These are phyloP conservation scores for Inonotus hispidus DNA, from an alignment of 1,284 basidiomycete genomes.

Conservation along the genomic window DNA sequence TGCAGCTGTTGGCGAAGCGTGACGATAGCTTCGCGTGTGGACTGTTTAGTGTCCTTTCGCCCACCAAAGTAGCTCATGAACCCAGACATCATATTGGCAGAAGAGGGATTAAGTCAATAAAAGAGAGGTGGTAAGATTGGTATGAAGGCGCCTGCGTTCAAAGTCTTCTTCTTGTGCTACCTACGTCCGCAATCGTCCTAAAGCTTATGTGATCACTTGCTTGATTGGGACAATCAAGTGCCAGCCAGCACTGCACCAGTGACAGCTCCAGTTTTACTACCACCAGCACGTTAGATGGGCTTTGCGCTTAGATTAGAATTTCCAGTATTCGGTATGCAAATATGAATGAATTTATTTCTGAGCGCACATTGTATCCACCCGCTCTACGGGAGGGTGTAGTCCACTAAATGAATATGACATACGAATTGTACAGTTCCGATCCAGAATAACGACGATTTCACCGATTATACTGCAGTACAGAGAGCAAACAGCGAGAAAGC, in stretches of 20 bases:
- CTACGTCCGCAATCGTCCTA: not conserved
- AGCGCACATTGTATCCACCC: not conserved
- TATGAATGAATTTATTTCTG: not conserved
- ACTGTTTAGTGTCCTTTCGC: constrained; percentile 72
- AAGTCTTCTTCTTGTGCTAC: no score
- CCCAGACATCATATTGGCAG: constrained; percentile 65
- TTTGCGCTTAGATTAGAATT: no score
- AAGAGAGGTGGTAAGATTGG: not conserved
- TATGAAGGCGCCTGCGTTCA: not conserved
- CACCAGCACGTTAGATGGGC: no score
- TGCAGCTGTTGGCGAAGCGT: constrained; percentile 82
- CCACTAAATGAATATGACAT: not conserved
- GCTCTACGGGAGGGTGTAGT: not conserved
- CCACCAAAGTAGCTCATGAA: constrained; percentile 85
- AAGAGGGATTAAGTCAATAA: not conserved
- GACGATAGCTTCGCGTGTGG: constrained; percentile 84
- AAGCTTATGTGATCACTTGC: not conserved
- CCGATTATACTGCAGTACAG: constrained; percentile 4
- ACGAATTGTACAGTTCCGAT: constrained; percentile 4
- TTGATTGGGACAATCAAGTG: not conserved
- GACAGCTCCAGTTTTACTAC: no score
- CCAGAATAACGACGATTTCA: not conserved
- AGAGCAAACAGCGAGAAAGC: not conserved
- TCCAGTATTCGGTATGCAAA: not conserved
- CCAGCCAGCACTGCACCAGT: no score